A percentile compares a stretch with the other conserved stretches of the same genome.
Evolutionary conservation across 2,329 filamentous ascomycete genomes (phyloP).

Genomic region (Exophiala xenobiotica): DNA sequence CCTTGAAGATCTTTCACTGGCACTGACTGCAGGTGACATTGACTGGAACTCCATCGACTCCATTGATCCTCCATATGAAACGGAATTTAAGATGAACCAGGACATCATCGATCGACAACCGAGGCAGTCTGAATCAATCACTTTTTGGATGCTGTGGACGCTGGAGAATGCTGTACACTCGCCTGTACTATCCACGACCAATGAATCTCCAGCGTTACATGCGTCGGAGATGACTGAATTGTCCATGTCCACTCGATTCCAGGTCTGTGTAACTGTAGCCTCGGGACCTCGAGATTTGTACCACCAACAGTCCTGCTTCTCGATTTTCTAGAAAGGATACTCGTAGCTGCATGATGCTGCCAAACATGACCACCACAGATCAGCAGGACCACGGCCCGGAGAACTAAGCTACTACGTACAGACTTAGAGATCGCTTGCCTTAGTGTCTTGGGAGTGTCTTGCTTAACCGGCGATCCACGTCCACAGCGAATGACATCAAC

Average conservation of each 20-base stretch:
- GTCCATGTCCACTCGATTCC: background rate
- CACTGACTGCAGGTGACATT: too few species aligned
- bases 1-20: too few species aligned
- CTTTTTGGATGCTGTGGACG: background rate
- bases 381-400: too few species aligned
- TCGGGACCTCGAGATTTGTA: background rate
- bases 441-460: background rate
- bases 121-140: slow-evolving; percentile 1
- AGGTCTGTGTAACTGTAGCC: background rate
- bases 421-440: background rate
- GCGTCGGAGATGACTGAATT: background rate
- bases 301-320: background rate
- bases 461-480: background rate
- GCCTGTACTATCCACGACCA: background rate
- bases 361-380: too few species aligned
- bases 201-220: background rate
- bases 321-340: background rate
- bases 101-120: background rate
- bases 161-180: background rate
- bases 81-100: background rate
- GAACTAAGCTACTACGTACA: background rate
- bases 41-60: background rate
- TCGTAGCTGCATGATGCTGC: background rate
- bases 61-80: background rate
- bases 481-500: background rate